A percentile compares a stretch with the other conserved stretches of the same genome.
Conservation (phyloP, 768 basidiomycete species). For the Amylocystis lapponica region DNA sequence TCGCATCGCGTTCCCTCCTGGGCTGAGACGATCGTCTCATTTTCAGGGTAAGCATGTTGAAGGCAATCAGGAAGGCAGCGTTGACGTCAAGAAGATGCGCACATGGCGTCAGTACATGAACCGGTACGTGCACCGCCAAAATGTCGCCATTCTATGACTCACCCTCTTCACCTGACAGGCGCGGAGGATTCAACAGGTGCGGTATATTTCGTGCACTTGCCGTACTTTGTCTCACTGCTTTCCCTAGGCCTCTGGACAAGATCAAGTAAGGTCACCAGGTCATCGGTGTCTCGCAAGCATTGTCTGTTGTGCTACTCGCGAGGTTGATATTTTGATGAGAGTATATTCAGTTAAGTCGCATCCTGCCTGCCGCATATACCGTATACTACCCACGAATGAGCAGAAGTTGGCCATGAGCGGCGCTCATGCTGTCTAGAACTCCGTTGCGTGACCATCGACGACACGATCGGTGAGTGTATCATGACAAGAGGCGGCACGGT, state of each 20-base stretch:
- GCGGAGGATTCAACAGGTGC: constrained; percentile 82
- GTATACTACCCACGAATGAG: too few species aligned
- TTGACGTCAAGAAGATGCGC: constrained; percentile 70
- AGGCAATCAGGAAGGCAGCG: constrained; percentile 74
- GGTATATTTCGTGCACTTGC: constrained; percentile 7
- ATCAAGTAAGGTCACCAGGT: constrained; percentile 67
- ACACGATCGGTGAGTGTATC: too few species aligned
- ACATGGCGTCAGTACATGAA: constrained; percentile 99
- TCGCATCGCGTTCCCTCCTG: background rate
- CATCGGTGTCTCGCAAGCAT: too few species aligned
- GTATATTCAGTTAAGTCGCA: too few species aligned
- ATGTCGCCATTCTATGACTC: constrained; percentile 11
- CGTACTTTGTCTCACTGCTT: constrained; percentile 14
- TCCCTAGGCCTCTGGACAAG: constrained; percentile 80
- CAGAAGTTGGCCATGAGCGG: too few species aligned
- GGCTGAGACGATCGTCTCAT: background rate
- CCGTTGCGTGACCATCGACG: too few species aligned
- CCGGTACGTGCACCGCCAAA: constrained; percentile 40
- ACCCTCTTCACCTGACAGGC: constrained; percentile 34
- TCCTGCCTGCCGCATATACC: too few species aligned
- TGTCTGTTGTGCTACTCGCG: too few species aligned
- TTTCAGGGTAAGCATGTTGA: constrained; percentile 69
- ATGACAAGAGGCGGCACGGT: too few species aligned
- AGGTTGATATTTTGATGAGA: too few species aligned
- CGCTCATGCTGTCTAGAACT: too few species aligned